Conservation (phyloP, 495 filamentous ascomycete species). For the Tetracladium setigerum region DNA sequence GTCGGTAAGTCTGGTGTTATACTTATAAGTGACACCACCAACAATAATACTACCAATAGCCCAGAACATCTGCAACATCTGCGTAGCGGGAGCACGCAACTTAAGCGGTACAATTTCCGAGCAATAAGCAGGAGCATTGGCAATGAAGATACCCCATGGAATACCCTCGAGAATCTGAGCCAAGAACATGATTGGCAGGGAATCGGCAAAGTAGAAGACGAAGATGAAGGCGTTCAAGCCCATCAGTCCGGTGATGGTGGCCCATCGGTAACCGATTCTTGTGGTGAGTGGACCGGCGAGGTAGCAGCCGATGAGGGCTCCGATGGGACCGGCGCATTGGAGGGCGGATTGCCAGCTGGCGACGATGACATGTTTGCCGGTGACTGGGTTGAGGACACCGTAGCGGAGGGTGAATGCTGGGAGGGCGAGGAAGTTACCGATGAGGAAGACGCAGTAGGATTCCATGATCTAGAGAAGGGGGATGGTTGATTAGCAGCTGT, state of each 20-base stretch:
- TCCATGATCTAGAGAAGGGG: slow-evolving; percentile 37
- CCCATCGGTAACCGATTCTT: slow-evolving; percentile 36
- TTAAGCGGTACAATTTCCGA: slow-evolving; percentile 9
- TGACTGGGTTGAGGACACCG: slow-evolving; percentile 36
- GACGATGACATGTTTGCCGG: slow-evolving; percentile 49
- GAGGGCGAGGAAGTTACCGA: slow-evolving; percentile 28
- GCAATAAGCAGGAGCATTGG: slow-evolving; percentile 42
- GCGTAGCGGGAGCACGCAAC: slow-evolving; percentile 9
- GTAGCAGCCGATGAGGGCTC: slow-evolving; percentile 69
- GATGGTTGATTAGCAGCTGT: no score
- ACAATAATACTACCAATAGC: slow-evolving; percentile 59
- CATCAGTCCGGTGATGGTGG: slow-evolving; percentile 35
- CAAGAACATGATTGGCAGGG: slow-evolving; percentile 32
- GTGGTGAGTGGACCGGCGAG: slow-evolving; percentile 38
- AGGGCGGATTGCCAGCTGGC: slow-evolving; percentile 70
- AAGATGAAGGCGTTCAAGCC: slow-evolving; percentile 37
- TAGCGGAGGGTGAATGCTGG: slow-evolving; percentile 24
- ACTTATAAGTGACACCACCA: slow-evolving; percentile 40
- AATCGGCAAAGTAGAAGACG: slow-evolving; percentile 45
- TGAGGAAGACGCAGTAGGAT: slow-evolving; percentile 32
- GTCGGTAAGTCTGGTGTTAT: neutral
- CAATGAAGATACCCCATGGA: slow-evolving; percentile 61
- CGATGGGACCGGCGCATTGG: slow-evolving; percentile 54
- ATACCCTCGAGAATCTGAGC: slow-evolving; percentile 56
- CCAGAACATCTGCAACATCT: slow-evolving; percentile 55